Evolutionary conservation across 2,329 filamentous ascomycete genomes (phyloP), one percentile per base, ranked within the genome.

Genomic region (Hymenoscyphus fraxineus): DNA sequence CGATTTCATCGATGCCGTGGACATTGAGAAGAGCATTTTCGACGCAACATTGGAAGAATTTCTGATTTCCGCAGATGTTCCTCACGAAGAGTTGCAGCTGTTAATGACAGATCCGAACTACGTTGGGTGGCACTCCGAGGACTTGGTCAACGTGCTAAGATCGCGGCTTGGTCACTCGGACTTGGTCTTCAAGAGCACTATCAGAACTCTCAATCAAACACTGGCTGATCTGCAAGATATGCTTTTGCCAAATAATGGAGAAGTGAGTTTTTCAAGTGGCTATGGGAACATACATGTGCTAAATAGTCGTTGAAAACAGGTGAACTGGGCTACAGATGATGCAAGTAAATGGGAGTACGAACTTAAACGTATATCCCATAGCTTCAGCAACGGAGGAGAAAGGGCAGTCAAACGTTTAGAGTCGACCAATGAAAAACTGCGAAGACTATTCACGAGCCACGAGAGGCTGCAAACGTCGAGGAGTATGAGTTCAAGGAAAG

Each of bases 301-400:
- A 55, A 35, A 12, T 31, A 51, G 35, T 51, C 35, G 15, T 57
- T 54, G 41, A n/a, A 12, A 27, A 6, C 44, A 72, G 68, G 63
- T 71, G 61, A 64, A 71, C n/a, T 73, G 69, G 70, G 68, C 66
- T 31, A 58, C 61, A 3, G 59, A 68, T 5, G 69, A 67, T 13
- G 65, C 66, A 12, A 69, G 63, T 35, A 61, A 51, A 58, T 72
- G 68, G 70, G 63, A 72, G 22, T 73, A 72, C 54, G 68, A 73
- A 63, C 27, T 69, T 32, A 67, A 70, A 32, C 64, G 69, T 60
- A 69, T 73, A 22, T 65, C 65, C 6, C 56, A 68, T 9, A 70
- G 67, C 62, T 72, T 72, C 57, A 70, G 68, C 55, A 69, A 72
- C 55, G 67, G 65, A 60, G 69, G 71, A 1, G 51, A 58, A 39